Evolutionary conservation across 2,329 filamentous ascomycete genomes (phyloP).

Genomic region (Oidium heveae): DNA sequence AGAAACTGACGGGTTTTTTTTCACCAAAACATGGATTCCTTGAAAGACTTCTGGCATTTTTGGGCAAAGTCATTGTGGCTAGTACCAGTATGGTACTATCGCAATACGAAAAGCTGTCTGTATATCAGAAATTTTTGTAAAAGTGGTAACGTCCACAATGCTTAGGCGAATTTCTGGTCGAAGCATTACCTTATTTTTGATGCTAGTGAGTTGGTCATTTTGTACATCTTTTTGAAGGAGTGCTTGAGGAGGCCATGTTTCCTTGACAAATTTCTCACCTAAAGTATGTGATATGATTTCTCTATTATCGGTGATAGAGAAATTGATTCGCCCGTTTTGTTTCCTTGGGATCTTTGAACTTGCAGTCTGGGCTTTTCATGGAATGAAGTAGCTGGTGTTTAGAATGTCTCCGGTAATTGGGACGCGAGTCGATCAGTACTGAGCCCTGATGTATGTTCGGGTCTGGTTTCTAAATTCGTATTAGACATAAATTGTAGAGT

Average conservation of each 20-base stretch:
- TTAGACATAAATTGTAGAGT: no score
- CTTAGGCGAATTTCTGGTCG: neutral
- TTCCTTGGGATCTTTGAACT: neutral
- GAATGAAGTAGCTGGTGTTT: neutral
- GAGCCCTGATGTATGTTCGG: neutral
- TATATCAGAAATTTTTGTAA: neutral
- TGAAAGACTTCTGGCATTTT: neutral
- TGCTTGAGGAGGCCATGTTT: neutral
- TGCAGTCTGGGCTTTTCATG: neutral
- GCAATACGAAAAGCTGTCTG: neutral
- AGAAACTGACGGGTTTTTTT: neutral
- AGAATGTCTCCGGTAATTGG: neutral
- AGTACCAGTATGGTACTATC: neutral
- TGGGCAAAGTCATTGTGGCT: neutral
- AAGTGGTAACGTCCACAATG: neutral
- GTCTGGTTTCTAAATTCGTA: no score
- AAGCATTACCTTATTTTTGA: neutral
- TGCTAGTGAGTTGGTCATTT: neutral
- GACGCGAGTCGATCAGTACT: neutral
- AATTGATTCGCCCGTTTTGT: neutral
- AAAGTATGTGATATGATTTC: no score
- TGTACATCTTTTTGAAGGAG: neutral
- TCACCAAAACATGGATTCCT: neutral
- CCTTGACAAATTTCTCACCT: no score
- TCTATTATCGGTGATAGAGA: no score